These are phyloP conservation scores for Polychytrium aggregatum DNA, from an alignment of 192 early-diverging fungal species.

Conservation along the genomic window DNA sequence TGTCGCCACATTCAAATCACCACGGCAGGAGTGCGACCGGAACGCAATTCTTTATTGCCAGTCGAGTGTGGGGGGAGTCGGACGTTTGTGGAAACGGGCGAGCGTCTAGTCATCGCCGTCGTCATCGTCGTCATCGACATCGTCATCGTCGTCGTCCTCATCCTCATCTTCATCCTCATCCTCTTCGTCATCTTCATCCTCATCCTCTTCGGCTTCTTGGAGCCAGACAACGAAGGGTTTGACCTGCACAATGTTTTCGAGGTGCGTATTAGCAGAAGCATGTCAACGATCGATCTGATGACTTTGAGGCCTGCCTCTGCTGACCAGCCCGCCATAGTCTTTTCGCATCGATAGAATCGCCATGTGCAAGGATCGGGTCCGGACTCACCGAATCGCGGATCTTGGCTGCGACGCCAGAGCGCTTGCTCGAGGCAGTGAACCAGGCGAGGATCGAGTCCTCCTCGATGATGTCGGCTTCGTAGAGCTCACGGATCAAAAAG, in stretches of 20 bases:
- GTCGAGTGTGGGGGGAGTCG: no score
- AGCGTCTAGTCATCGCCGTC: no score
- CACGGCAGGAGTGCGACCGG: no score
- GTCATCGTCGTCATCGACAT: slow-evolving; percentile 1
- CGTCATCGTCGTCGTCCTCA: slow-evolving; percentile 14
- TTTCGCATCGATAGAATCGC: neutral
- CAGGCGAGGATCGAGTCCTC: slow-evolving; percentile 71
- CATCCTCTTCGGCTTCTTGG: slow-evolving; percentile 52
- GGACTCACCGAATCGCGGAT: slow-evolving; percentile 44
- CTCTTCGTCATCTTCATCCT: slow-evolving; percentile 3
- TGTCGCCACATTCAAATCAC: no score
- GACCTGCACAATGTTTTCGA: no score
- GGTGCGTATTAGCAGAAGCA: neutral
- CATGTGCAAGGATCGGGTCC: neutral
- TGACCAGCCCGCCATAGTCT: neutral
- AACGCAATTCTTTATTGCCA: no score
- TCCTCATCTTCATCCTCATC: slow-evolving; percentile 5
- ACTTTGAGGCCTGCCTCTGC: neutral
- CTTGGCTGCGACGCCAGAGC: slow-evolving; percentile 21
- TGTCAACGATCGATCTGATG: neutral
- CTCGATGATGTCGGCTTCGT: slow-evolving; percentile 71
- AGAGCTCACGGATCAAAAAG: slow-evolving; percentile 49
- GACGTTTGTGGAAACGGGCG: no score
- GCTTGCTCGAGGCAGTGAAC: slow-evolving; percentile 45
- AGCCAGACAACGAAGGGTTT: slow-evolving; percentile 55